These are phyloP conservation scores for Podospora didyma DNA, from an alignment of 495 filamentous ascomycete species.

Conservation along the genomic window DNA sequence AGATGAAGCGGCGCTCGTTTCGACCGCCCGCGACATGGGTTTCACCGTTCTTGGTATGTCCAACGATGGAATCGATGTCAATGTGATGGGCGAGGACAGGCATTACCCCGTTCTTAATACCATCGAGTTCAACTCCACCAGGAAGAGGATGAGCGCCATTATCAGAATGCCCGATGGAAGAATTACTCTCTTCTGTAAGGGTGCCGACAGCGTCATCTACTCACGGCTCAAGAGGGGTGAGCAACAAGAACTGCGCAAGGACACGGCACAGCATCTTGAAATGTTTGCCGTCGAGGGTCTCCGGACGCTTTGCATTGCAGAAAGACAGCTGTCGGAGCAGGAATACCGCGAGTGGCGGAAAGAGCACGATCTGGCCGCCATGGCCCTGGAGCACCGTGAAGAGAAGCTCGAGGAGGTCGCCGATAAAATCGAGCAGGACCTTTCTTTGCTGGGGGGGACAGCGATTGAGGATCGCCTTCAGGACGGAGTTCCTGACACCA, in stretches of 20 bases:
- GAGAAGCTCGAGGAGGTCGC: conserved; percentile 90
- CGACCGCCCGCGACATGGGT: conserved; percentile 91
- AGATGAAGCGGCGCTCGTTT: conserved; percentile 91
- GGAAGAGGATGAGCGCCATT: conserved; percentile 98
- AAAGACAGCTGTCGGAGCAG: conserved; percentile 74
- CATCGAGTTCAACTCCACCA: conserved; percentile 93
- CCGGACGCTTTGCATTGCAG: conserved; percentile 92
- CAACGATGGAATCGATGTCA: conserved; percentile 74
- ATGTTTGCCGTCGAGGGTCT: conserved; percentile 95
- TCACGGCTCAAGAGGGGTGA: conserved; percentile 81
- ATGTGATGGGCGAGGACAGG: conserved; percentile 78
- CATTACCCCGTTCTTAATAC: conserved; percentile 89
- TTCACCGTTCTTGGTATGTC: conserved; percentile 88
- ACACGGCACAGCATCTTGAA: conserved; percentile 91
- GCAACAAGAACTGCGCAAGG: conserved; percentile 74
- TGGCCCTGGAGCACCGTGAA: conserved; percentile 80
- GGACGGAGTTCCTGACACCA: conserved; percentile 96
- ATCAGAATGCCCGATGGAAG: conserved; percentile 91
- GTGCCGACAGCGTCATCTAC: conserved; percentile 96
- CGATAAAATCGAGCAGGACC: conserved; percentile 83
- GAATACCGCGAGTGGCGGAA: conserved; percentile 84
- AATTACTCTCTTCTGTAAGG: conserved; percentile 95
- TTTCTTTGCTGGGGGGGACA: conserved; percentile 89
- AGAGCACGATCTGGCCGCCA: conserved; percentile 83
- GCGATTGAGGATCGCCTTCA: conserved; percentile 98